These are phyloP conservation scores for Xenosphaeropsis pyriputrescens DNA, from an alignment of 2,329 filamentous ascomycete genomes.

Conservation along the genomic window DNA sequence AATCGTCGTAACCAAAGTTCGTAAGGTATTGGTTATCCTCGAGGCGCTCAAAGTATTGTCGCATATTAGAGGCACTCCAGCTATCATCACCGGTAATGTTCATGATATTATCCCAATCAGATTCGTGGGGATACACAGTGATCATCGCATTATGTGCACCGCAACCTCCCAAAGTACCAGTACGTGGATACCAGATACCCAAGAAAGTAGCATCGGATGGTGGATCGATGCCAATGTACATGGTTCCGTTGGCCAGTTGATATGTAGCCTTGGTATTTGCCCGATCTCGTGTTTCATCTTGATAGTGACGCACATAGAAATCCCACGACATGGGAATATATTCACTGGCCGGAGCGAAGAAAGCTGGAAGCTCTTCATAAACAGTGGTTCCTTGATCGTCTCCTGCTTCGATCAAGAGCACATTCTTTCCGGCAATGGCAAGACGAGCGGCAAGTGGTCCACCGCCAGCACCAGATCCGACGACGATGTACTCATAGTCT, in stretches of 20 bases:
- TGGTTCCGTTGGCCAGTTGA: conserved; percentile 5
- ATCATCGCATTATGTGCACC: conserved; percentile 21
- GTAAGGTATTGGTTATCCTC: conserved; percentile 28
- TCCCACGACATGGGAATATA: conserved; percentile 33
- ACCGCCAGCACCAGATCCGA: conserved; percentile 35
- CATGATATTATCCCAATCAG: conserved; percentile 26
- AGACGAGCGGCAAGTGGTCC: conserved; percentile 32
- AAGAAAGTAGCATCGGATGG: conserved; percentile 18
- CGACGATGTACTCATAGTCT: conserved; percentile 34
- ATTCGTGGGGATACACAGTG: conserved; percentile 22
- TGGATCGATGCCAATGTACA: conserved; percentile 14
- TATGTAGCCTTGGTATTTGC: conserved; percentile 28
- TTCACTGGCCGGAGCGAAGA: conserved; percentile 27
- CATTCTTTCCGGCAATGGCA: conserved; percentile 32
- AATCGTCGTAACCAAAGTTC: conserved; percentile 16
- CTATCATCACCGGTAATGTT: conserved; percentile 25
- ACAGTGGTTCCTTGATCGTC: conserved; percentile 27
- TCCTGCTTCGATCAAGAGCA: conserved; percentile 36
- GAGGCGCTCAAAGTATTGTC: conserved; percentile 23
- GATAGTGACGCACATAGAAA: conserved; percentile 37
- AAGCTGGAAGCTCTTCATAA: conserved; percentile 29
- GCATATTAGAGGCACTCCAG: conserved; percentile 26
- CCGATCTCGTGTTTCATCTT: conserved; percentile 25
- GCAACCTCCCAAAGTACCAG: conserved; percentile 22
- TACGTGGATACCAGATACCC: conserved; percentile 23